Evolutionary conservation across 768 basidiomycete species (phyloP).

Genomic region (Suillus placidus): DNA sequence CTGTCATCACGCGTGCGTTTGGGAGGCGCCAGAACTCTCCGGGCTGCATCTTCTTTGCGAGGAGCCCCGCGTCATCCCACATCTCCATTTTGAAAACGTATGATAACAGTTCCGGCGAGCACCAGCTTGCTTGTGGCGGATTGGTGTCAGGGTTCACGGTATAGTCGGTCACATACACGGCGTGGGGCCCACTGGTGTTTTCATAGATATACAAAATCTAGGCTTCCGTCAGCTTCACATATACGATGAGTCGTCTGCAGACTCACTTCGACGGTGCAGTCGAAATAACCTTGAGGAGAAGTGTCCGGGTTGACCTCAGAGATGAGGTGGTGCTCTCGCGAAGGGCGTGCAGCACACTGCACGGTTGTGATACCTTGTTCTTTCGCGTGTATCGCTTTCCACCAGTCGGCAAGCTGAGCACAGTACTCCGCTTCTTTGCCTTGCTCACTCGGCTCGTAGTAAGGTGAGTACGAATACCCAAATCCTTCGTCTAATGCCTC

Average conservation of each 20-base stretch:
- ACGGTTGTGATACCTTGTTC: slow-evolving; percentile 20
- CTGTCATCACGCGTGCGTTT: slow-evolving; percentile 51
- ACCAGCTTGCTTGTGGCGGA: slow-evolving; percentile 47
- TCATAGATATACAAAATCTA: slow-evolving; percentile 53
- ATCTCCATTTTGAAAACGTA: slow-evolving; percentile 56
- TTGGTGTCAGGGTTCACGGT: slow-evolving; percentile 44
- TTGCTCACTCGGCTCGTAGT: slow-evolving; percentile 41
- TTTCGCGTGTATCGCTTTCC: slow-evolving; percentile 39
- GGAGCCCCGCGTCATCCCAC: slow-evolving; percentile 53
- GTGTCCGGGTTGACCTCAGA: slow-evolving; percentile 50
- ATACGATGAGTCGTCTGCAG: background rate
- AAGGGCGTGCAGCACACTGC: slow-evolving; percentile 11
- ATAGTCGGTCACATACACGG: slow-evolving; percentile 69
- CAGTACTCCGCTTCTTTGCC: slow-evolving; percentile 48
- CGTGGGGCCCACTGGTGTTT: slow-evolving; percentile 43
- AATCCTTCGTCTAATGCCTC: slow-evolving; percentile 35
- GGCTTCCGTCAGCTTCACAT: background rate
- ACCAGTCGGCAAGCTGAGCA: slow-evolving; percentile 50
- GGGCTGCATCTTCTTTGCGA: slow-evolving; percentile 46
- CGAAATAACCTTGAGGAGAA: slow-evolving; percentile 54
- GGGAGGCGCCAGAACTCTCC: slow-evolving; percentile 56
- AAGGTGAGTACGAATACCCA: slow-evolving; percentile 47
- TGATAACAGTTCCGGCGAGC: slow-evolving; percentile 46
- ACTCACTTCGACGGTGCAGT: slow-evolving; percentile 64
- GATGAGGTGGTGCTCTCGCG: slow-evolving; percentile 49